Evolutionary conservation across 2,329 filamentous ascomycete species (phyloP).

Genomic region (Neofusicoccum kwambonambiense): DNA sequence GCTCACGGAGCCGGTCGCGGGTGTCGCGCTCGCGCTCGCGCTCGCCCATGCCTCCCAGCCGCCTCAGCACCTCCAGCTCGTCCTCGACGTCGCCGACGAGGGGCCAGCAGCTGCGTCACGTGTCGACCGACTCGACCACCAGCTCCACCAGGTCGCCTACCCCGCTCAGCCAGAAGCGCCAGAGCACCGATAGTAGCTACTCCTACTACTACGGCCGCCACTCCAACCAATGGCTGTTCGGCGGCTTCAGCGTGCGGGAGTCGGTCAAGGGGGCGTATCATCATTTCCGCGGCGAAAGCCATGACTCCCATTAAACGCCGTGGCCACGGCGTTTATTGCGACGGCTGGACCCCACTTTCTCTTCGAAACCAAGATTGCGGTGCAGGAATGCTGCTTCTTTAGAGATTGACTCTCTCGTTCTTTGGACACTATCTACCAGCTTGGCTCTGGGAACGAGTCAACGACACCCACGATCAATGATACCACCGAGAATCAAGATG

Average conservation of each 20-base stretch:
- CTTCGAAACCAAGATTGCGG: constrained; percentile 12
- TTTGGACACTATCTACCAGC: constrained; percentile 6
- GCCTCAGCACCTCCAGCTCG: constrained; percentile 20
- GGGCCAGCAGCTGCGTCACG: constrained; percentile 25
- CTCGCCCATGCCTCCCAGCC: constrained; percentile 28
- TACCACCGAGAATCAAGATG: not conserved
- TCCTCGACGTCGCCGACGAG: constrained; percentile 21
- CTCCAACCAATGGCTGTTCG: constrained; percentile 41
- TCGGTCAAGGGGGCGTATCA: constrained; percentile 29
- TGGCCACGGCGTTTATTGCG: too few species aligned
- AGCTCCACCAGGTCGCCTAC: constrained; percentile 24
- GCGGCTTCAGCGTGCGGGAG: constrained; percentile 38
- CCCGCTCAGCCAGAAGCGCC: constrained; percentile 26
- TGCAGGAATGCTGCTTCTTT: constrained; percentile 14
- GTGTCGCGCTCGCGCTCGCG: constrained; percentile 30
- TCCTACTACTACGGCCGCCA: constrained; percentile 25
- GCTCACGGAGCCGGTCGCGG: constrained; percentile 35
- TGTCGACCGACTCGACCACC: constrained; percentile 26
- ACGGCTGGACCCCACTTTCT: not conserved
- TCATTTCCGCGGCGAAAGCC: constrained; percentile 14
- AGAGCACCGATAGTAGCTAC: constrained; percentile 33
- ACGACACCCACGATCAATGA: constrained; percentile 16
- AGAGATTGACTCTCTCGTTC: constrained; percentile 16
- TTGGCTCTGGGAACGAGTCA: constrained; percentile 16
- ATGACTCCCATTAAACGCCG: not conserved